phyloP scores from a whole-genome alignment of 352 stramenopile genomes.

The Pythium myriotylum region DNA sequence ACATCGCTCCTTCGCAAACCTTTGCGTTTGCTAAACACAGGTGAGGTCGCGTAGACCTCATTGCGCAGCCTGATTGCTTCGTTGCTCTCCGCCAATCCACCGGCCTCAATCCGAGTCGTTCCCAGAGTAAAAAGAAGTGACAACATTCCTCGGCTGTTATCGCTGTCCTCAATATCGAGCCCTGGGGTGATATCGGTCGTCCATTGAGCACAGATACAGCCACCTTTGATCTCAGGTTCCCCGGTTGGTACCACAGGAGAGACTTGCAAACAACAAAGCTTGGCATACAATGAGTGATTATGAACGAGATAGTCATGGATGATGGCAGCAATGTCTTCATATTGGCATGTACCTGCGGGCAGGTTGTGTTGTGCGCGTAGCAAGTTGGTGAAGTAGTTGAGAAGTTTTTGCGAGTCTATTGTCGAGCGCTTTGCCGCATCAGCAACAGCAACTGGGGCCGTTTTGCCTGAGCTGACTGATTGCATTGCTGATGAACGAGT shows the following conservation, averaged over 20 bases:
- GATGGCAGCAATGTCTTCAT: constrained; percentile 40
- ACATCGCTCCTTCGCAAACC: constrained; percentile 37
- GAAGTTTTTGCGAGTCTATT: constrained; percentile 31
- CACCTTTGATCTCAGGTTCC: constrained; percentile 64
- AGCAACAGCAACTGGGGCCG: background rate
- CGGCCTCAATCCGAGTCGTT: constrained; percentile 21
- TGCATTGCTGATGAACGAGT: constrained; percentile 5
- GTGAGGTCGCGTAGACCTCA: constrained; percentile 50
- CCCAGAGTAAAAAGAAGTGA: constrained; percentile 71
- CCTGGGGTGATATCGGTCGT: constrained; percentile 57
- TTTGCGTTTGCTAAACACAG: constrained; percentile 53
- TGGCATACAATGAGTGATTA: constrained; percentile 61
- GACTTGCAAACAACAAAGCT: constrained; percentile 47
- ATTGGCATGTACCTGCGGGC: constrained; percentile 28
- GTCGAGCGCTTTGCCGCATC: constrained; percentile 5
- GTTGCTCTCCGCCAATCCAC: constrained; percentile 13
- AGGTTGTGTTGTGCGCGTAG: constrained; percentile 52
- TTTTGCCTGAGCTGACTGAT: constrained; percentile 7
- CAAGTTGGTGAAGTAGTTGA: constrained; percentile 69
- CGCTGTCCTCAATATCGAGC: constrained; percentile 13
- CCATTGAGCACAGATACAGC: constrained; percentile 63
- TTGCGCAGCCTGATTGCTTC: constrained; percentile 32
- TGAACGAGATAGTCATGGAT: constrained; percentile 66
- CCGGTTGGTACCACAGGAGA: constrained; percentile 43
- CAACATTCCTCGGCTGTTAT: constrained; percentile 5